Percentiles rank a stretch among this genome's conserved stretches.
Conservation (phyloP, 441 rosid species). For the Arabidopsis lyrata region DNA sequence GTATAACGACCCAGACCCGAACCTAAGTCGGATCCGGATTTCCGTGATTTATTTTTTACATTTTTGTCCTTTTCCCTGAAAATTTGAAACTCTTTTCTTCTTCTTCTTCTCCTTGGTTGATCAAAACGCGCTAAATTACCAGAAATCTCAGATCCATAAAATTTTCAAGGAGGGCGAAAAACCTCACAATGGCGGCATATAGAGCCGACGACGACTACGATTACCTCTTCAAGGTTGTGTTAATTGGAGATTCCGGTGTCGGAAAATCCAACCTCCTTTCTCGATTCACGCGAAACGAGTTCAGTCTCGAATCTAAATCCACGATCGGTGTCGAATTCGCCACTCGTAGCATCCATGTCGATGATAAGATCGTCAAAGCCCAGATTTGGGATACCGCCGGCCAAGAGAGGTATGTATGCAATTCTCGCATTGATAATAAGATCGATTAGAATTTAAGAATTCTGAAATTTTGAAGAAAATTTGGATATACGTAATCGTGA, state of each 20-base stretch:
- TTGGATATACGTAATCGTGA: too few relatives aligned
- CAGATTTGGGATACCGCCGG: constrained; percentile 85
- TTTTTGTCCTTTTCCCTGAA: neutral
- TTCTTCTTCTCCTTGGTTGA: neutral
- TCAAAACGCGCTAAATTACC: constrained; percentile 7
- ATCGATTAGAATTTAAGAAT: neutral
- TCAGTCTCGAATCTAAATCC: constrained; percentile 74
- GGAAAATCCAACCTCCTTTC: constrained; percentile 73
- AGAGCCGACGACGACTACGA: constrained; percentile 81
- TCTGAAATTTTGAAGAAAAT: too few relatives aligned
- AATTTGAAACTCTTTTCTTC: constrained; percentile 18
- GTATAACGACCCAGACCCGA: neutral
- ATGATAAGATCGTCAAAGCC: constrained; percentile 72
- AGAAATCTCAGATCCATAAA: constrained; percentile 21
- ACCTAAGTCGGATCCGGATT: constrained; percentile 3
- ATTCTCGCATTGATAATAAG: neutral
- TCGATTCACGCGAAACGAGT: constrained; percentile 70
- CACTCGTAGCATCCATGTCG: constrained; percentile 70
- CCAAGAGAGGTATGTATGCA: constrained; percentile 62
- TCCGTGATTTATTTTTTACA: neutral
- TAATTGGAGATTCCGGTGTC: constrained; percentile 80
- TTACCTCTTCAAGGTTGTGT: constrained; percentile 68
- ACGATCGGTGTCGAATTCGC: constrained; percentile 78
- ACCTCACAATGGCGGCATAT: constrained; percentile 57
- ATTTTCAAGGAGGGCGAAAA: neutral